Base-by-base conservation (phyloP, 768 basidiomycete genomes). In the Leccinum aurantiacum region DNA sequence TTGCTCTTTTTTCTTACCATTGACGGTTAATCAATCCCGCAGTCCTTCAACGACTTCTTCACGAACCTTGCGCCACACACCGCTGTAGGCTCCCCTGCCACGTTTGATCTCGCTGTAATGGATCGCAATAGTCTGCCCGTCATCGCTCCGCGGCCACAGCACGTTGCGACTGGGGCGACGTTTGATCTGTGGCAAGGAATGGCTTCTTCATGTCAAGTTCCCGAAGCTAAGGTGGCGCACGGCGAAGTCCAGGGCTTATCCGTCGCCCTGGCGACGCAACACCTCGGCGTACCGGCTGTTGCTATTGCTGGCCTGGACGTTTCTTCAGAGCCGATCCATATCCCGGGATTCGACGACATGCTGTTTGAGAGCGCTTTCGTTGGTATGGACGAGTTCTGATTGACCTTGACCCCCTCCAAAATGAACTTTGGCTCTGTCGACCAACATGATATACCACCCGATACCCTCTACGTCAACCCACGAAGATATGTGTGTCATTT, bases 141-240 rank as follows among this genome's bases (percentile, higher is more conserved):
- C 19, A 24, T 65, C 17, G 74, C 74, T 17, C 75, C 72, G 1
- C 68, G 63, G 22, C 71, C 69, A 2, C 70, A 72, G 37, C 65
- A 65, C 13, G 57, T 46, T 2, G 33, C 59, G 6, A 51, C 29
- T 0, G 56, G 49, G 0, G 2, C 52, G 7, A 13, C 53, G 3
- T 71, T 67, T 19, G 65, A 73, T 5, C 37, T 63, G 24, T 72
- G 71, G 71, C 62, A 57, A 0, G 68, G 70, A 11, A 46, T 46
- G 1, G 3, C 55, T 3, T 9, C 53, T 9, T 17, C 56, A 1
- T 67, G 44, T 47, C 47, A 58, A 3, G 19, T 6, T 2, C 3
- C 54, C 0, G 65, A 64, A 2, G 27, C 29, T 25, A 67, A 67
- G 51, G 0, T 22, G 3, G 3, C 22, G 0, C 19, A 22, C 6